Evolutionary conservation across 495 filamentous ascomycete genomes (phyloP).

Genomic region (Xylaria longipes): DNA sequence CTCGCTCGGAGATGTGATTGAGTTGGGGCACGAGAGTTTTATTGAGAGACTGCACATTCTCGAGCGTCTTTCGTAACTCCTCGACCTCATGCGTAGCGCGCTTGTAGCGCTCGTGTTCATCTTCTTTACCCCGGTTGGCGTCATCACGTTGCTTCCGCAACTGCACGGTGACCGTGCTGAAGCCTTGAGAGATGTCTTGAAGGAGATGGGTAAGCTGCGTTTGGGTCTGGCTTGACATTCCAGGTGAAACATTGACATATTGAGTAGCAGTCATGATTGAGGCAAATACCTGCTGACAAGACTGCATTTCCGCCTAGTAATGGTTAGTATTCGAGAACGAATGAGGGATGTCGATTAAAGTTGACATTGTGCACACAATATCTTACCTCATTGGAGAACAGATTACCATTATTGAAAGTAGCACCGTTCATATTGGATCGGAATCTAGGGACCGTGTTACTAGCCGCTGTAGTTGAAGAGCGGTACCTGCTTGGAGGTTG

Average conservation of each 20-base stretch:
- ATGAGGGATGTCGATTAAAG: background rate
- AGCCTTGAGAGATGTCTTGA: constrained; percentile 24
- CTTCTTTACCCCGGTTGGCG: constrained; percentile 15
- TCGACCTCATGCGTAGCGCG: constrained; percentile 15
- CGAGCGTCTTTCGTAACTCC: constrained; percentile 9
- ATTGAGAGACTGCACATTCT: constrained; percentile 18
- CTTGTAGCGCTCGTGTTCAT: constrained; percentile 28
- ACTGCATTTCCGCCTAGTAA: constrained; percentile 9
- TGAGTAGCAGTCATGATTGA: constrained; percentile 26
- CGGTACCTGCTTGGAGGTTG: constrained; percentile 15
- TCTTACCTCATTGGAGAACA: constrained; percentile 12
- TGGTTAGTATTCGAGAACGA: background rate
- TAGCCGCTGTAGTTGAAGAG: constrained; percentile 11
- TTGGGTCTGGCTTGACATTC: constrained; percentile 13
- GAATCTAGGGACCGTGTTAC: constrained; percentile 12
- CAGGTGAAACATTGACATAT: constrained; percentile 26
- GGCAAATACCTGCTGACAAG: constrained; percentile 23
- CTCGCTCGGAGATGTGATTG: constrained; percentile 9
- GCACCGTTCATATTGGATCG: constrained; percentile 1
- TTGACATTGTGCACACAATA: background rate
- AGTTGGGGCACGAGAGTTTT: constrained; percentile 16
- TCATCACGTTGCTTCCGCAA: constrained; percentile 23
- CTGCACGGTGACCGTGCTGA: constrained; percentile 17
- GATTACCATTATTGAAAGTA: constrained; percentile 16
- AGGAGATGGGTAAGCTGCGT: constrained; percentile 12